Conservation (phyloP, 2,329 filamentous ascomycete species). For the Pestalotiopsis sp. region DNA sequence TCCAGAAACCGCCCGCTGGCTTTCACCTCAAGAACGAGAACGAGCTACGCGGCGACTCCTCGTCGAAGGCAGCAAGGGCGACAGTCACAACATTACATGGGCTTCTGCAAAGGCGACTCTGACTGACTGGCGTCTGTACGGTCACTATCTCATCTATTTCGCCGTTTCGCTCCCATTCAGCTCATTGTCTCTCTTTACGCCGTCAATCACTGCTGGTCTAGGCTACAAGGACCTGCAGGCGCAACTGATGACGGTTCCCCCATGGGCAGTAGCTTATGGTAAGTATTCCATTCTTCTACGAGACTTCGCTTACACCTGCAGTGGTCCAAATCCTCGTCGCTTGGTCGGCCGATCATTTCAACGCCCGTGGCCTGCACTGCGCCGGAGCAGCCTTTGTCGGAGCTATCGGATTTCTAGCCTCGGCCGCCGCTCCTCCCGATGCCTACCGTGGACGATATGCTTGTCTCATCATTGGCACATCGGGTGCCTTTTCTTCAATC, state of each 20-base stretch:
- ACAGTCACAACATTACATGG: constrained; percentile 63
- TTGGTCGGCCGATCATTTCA: constrained; percentile 64
- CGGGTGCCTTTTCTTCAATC: constrained; percentile 68
- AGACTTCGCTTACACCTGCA: background rate
- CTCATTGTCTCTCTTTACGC: constrained; percentile 47
- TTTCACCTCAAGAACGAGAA: constrained; percentile 59
- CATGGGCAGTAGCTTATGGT: constrained; percentile 56
- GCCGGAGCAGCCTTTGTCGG: constrained; percentile 44
- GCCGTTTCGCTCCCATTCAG: constrained; percentile 35
- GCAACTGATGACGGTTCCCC: constrained; percentile 68
- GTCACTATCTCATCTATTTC: constrained; percentile 57
- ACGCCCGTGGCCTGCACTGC: constrained; percentile 49
- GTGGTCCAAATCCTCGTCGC: constrained; percentile 42
- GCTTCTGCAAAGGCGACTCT: constrained; percentile 69
- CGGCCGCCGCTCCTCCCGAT: constrained; percentile 61
- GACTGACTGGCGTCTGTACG: constrained; percentile 68
- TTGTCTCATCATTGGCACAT: constrained; percentile 66
- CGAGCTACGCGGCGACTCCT: constrained; percentile 48
- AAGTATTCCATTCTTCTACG: constrained; percentile 5
- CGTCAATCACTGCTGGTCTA: constrained; percentile 52
- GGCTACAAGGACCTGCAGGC: constrained; percentile 43
- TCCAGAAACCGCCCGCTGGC: constrained; percentile 64
- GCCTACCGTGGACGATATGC: constrained; percentile 65
- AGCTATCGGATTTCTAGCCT: constrained; percentile 56
- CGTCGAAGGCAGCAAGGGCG: constrained; percentile 52